Evolutionary conservation across 805 yeast species (phyloP).

Genomic region (Ogataea nonfermentans): DNA sequence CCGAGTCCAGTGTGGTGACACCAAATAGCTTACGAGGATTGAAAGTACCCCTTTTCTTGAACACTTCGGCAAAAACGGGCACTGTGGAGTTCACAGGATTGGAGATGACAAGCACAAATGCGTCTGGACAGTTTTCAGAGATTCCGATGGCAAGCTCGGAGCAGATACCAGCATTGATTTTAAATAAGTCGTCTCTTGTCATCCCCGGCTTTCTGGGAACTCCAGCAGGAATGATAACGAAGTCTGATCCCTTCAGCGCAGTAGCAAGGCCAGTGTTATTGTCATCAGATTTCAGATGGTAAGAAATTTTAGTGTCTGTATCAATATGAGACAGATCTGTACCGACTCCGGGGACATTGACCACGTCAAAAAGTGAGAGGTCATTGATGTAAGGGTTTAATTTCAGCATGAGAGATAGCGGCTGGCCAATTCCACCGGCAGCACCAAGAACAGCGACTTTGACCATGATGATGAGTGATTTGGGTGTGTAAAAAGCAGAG

Average conservation of each 20-base stretch:
- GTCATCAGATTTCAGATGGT: constrained; percentile 40
- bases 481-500: neutral
- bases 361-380: constrained; percentile 81
- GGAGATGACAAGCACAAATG: constrained; percentile 53
- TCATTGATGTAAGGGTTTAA: constrained; percentile 60
- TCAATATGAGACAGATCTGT: constrained; percentile 82
- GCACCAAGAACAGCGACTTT: constrained; percentile 77
- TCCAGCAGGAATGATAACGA: constrained; percentile 60
- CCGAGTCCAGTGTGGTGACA: constrained; percentile 58
- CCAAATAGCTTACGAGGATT: constrained; percentile 55
- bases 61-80: constrained; percentile 57
- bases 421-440: constrained; percentile 94
- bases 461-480: constrained; percentile 11
- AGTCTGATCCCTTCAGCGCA: constrained; percentile 45
- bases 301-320: constrained; percentile 44
- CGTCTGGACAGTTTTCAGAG: constrained; percentile 48
- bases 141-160: constrained; percentile 50
- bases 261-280: constrained; percentile 32
- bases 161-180: constrained; percentile 55
- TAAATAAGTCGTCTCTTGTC: constrained; percentile 63
- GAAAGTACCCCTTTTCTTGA: constrained; percentile 50
- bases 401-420: constrained; percentile 77
- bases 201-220: constrained; percentile 65
- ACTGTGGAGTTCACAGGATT: constrained; percentile 64
- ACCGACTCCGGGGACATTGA: constrained; percentile 81